Evolutionary conservation across 2,329 filamentous ascomycete species (phyloP).

Genomic region (Plectosphaerella cucumerina): DNA sequence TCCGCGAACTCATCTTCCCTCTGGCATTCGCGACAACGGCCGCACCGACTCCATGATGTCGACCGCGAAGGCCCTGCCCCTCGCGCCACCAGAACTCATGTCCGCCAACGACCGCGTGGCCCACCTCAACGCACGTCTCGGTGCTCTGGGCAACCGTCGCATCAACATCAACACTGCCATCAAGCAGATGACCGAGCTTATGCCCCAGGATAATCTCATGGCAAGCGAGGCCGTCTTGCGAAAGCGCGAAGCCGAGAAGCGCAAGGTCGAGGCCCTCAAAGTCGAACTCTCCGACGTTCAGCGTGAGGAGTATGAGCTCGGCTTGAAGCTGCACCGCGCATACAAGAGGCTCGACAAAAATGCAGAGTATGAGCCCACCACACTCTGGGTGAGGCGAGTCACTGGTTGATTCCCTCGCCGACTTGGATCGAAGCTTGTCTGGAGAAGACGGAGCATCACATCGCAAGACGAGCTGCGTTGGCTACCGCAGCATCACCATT

Average conservation of each 20-base stretch:
- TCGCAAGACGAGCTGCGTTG: too few species aligned
- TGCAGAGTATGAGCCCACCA: constrained; percentile 59
- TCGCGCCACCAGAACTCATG: constrained; percentile 54
- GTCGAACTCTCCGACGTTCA: constrained; percentile 68
- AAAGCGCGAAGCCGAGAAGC: constrained; percentile 53
- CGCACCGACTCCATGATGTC: constrained; percentile 26
- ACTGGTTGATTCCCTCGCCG: constrained; percentile 44
- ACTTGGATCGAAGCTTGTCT: too few species aligned
- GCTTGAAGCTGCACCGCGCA: constrained; percentile 68
- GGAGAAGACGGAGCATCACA: too few species aligned
- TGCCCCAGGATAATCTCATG: constrained; percentile 66
- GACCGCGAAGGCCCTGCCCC: constrained; percentile 56
- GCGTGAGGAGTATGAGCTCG: constrained; percentile 74
- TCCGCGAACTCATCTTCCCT: constrained; percentile 1
- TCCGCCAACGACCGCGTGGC: constrained; percentile 61
- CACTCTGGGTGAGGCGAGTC: constrained; percentile 75
- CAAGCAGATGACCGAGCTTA: constrained; percentile 72
- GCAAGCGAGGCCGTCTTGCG: constrained; percentile 59
- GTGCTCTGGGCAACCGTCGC: constrained; percentile 61
- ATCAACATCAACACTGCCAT: constrained; percentile 70
- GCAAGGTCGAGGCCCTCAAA: constrained; percentile 62
- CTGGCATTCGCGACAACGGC: constrained; percentile 6
- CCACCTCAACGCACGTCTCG: constrained; percentile 61
- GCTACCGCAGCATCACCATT: too few species aligned
- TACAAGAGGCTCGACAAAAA: constrained; percentile 72